Base-by-base conservation (phyloP, 1,284 basidiomycete species). In the Veloboletus limbatus region DNA sequence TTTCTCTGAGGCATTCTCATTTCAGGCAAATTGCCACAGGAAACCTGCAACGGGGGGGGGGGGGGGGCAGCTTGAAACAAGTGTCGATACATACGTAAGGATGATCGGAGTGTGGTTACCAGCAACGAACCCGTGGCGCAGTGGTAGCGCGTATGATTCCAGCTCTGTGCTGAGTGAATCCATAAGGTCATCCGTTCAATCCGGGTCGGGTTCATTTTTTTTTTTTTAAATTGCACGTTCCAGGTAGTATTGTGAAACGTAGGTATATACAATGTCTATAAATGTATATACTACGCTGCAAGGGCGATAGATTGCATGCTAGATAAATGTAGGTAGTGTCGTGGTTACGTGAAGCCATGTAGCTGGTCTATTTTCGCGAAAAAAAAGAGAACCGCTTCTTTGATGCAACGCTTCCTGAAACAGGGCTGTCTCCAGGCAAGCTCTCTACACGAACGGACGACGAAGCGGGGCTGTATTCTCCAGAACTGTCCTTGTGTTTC, bases 131-230 rank as follows among this genome's bases (percentile, higher is more conserved):
- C 60, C 60, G 56, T 61, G 62, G 59, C 59, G 62, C 63, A 61
- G 59, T 62, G 59, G 59, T 61, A 61, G 62, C 62, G 59, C 59
- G 59, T 61, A 60, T 65, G 60, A 62, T 67, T 66, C 62, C 60
- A 63, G 60, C 53, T 48, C 16, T 0, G n/a, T 2, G 2, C 3
- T 7, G 45, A 33, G 42, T 34, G 22, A 25, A 4, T 74, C 73
- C 73, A 72, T 69, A 76, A 76, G 73, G 75, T 75, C 75, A 75
- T 76, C 74, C 72, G 75, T 76, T 76, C 74, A 72, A 76, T 68
- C 66, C 75, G 73, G 75, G 73, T 75, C 69, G 73, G 74, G 75
- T 69, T 77, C 74, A 76, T 6, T 40, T 51, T 57, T 46, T 45
- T 42, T 25, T n/a, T n/a, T n/a, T n/a, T n/a, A n/a, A n/a, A 13